These are phyloP conservation scores for Gaillardinia entomophila DNA, from an alignment of 805 yeast genomes.

Conservation along the genomic window DNA sequence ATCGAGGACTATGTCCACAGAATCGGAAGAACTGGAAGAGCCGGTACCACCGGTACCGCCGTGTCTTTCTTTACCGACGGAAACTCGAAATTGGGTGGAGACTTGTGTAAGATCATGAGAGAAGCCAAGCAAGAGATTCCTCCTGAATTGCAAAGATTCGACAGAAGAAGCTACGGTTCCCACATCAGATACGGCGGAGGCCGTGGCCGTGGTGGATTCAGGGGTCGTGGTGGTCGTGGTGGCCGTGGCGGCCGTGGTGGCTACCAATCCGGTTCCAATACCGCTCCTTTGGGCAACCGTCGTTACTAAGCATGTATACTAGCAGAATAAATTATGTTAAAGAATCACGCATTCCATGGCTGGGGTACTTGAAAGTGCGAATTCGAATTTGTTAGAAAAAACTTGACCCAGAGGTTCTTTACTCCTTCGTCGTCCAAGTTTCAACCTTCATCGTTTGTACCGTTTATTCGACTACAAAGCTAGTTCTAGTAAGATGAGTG, in stretches of 20 bases:
- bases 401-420: too few species aligned
- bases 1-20: constrained; percentile 98
- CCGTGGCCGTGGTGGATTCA: constrained; percentile 52
- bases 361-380: too few species aligned
- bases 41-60: constrained; percentile 94
- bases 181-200: constrained; percentile 47
- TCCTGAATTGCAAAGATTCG: constrained; percentile 66
- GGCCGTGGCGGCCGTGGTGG: constrained; percentile 40
- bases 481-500: neutral
- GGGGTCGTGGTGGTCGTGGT: constrained; percentile 47
- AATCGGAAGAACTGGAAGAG: constrained; percentile 99
- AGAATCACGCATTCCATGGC: too few species aligned
- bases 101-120: constrained; percentile 79
- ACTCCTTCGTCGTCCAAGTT: too few species aligned
- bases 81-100: constrained; percentile 84
- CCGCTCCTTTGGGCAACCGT: constrained; percentile 45
- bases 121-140: constrained; percentile 95
- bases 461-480: neutral
- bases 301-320: constrained; percentile 23
- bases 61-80: constrained; percentile 88
- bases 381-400: too few species aligned
- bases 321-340: neutral
- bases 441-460: neutral
- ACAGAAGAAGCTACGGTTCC: constrained; percentile 60
- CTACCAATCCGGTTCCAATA: constrained; percentile 37